phyloP scores from a whole-genome alignment of 257 asterid genomes.

The Craterostigma plantagineum region DNA sequence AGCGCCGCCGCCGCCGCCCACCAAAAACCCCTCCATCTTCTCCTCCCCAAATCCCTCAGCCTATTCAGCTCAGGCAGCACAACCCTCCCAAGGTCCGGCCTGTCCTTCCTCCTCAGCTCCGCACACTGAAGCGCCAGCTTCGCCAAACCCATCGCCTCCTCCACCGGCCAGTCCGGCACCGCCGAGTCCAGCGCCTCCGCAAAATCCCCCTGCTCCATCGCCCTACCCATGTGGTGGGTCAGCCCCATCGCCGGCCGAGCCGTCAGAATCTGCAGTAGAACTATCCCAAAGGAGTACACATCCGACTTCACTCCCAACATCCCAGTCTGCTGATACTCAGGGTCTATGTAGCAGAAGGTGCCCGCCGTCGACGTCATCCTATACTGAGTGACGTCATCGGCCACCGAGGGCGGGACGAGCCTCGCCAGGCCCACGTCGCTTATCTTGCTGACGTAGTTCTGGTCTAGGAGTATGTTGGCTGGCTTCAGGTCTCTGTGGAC shows the following conservation, averaged over 20 bases:
- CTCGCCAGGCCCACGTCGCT: constrained; percentile 78
- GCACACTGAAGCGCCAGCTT: constrained; percentile 57
- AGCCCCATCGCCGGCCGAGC: constrained; percentile 69
- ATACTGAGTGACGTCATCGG: constrained; percentile 60
- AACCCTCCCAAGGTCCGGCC: constrained; percentile 62
- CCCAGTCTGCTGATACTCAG: constrained; percentile 84
- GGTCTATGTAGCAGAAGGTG: constrained; percentile 79
- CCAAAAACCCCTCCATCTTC: constrained; percentile 17
- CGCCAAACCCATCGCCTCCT: constrained; percentile 34
- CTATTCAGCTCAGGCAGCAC: constrained; percentile 50
- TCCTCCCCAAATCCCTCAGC: constrained; percentile 41
- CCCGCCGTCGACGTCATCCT: constrained; percentile 86
- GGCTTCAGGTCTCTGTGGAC: constrained; percentile 94
- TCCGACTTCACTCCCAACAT: constrained; percentile 86
- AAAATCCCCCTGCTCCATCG: constrained; percentile 33
- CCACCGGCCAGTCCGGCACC: constrained; percentile 63
- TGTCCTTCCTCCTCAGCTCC: constrained; percentile 56
- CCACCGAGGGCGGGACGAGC: constrained; percentile 49
- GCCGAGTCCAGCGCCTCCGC: constrained; percentile 42
- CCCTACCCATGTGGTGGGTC: constrained; percentile 24
- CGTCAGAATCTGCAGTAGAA: constrained; percentile 52
- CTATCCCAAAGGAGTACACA: constrained; percentile 55
- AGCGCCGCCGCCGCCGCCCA: constrained; percentile 12
- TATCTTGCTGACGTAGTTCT: constrained; percentile 69
- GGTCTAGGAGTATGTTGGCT: constrained; percentile 59